Evolutionary conservation across 371 early-diverging fungal species (phyloP).

Genomic region (Parasitella parasitica): DNA sequence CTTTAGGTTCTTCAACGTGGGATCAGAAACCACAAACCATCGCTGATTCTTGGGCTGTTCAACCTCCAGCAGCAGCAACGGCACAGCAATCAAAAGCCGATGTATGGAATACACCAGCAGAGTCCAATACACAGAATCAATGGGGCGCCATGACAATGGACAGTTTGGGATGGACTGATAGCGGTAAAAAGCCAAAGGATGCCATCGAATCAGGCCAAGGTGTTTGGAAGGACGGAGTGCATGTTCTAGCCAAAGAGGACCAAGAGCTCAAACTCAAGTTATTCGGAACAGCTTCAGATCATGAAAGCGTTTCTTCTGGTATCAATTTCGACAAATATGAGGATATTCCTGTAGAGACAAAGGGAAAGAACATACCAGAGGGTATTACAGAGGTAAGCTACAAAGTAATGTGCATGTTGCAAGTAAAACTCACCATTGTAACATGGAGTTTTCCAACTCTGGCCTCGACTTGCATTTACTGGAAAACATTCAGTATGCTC

Average conservation of each 20-base stretch:
- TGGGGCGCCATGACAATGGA: slow-evolving; percentile 26
- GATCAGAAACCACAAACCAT: background rate
- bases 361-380: slow-evolving; percentile 69
- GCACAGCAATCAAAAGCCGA: background rate
- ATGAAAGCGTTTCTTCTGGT: slow-evolving; percentile 75
- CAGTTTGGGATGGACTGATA: slow-evolving; percentile 13
- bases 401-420: background rate
- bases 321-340: slow-evolving; percentile 98
- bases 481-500: slow-evolving; percentile 58
- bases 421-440: background rate
- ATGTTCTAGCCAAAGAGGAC: slow-evolving; percentile 32
- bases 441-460: slow-evolving; percentile 51
- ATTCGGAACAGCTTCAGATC: slow-evolving; percentile 71
- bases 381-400: slow-evolving; percentile 11
- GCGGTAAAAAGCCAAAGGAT: slow-evolving; percentile 7
- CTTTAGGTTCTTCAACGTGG: background rate
- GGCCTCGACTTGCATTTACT: slow-evolving; percentile 81
- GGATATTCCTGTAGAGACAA: slow-evolving; percentile 94
- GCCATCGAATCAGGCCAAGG: slow-evolving; percentile 54
- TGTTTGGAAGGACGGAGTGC: slow-evolving; percentile 71
- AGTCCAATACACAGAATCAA: background rate
- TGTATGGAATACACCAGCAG: slow-evolving; percentile 6
- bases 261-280: slow-evolving; percentile 47
- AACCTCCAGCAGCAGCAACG: background rate
- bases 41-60: background rate